phyloP scores from a whole-genome alignment of 164 flowering plant genomes.

The Taxillus chinensis region DNA sequence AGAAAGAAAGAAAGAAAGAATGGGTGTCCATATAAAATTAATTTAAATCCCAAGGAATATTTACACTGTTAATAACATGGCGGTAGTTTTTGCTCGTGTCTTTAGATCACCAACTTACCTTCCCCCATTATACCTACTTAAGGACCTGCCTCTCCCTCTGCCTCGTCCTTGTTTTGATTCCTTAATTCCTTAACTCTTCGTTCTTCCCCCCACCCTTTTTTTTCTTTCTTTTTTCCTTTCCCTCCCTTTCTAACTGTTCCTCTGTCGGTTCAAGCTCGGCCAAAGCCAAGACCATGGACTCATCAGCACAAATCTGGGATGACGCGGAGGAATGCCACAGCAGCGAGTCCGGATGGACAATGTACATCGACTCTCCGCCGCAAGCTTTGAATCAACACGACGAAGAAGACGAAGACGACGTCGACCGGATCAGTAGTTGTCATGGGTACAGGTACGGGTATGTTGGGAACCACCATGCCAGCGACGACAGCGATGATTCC shows the following conservation, averaged over 20 bases:
- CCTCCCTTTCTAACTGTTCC: not conserved
- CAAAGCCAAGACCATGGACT: not conserved
- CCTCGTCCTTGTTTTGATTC: too few species aligned
- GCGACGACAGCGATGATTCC: not conserved
- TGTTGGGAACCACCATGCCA: not conserved
- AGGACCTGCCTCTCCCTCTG: too few species aligned
- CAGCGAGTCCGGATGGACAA: constrained; percentile 1
- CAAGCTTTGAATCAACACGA: not conserved
- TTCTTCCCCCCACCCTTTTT: not conserved
- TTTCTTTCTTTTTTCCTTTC: not conserved
- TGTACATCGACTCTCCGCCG: not conserved
- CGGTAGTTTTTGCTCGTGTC: too few species aligned
- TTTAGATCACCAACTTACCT: too few species aligned
- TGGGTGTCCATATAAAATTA: too few species aligned
- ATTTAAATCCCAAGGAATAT: too few species aligned
- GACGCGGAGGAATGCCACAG: not conserved
- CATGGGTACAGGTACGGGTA: not conserved
- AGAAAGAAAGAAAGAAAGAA: too few species aligned
- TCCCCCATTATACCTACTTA: too few species aligned
- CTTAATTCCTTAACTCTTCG: too few species aligned
- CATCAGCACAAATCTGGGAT: not conserved
- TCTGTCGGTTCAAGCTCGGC: not conserved
- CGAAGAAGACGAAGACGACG: not conserved
- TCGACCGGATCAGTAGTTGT: not conserved
- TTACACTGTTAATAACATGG: too few species aligned